Percentiles rank a stretch among this genome's conserved stretches.
Evolutionary conservation across 257 asterid genomes (phyloP).

Genomic region (Nicotiana attenuata): DNA sequence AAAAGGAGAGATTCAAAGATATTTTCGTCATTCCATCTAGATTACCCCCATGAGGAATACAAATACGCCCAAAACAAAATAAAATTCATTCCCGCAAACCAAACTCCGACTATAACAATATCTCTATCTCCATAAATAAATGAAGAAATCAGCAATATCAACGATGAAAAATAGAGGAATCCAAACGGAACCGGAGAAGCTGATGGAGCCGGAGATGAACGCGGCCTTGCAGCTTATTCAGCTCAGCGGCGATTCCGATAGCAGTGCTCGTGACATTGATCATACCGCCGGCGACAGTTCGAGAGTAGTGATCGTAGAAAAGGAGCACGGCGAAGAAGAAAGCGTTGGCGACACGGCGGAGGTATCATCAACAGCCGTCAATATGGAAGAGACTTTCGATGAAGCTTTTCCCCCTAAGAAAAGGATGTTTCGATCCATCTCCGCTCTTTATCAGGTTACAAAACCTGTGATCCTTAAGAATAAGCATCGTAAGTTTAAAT

Average conservation of each 20-base stretch:
- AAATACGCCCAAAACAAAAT: not conserved
- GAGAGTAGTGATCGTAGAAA: not conserved
- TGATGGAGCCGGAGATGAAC: constrained; percentile 54
- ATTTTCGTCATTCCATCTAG: not conserved
- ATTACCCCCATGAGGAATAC: not conserved
- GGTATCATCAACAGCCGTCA: constrained; percentile 20
- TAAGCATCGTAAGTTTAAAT: constrained; percentile 19
- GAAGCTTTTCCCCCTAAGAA: constrained; percentile 22
- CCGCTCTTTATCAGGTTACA: constrained; percentile 36
- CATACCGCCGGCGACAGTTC: constrained; percentile 3
- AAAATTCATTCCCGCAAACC: no score
- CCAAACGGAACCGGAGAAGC: constrained; percentile 24
- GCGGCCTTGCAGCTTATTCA: constrained; percentile 67
- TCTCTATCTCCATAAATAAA: constrained; percentile 5
- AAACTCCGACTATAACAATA: not conserved
- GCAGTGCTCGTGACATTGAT: not conserved
- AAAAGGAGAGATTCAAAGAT: not conserved
- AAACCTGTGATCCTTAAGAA: constrained; percentile 22
- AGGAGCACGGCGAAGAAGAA: constrained; percentile 25
- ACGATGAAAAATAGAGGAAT: constrained; percentile 10
- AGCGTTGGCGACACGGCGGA: constrained; percentile 46
- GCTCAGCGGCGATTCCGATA: constrained; percentile 48
- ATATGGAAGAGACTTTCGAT: constrained; percentile 12
- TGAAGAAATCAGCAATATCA: constrained; percentile 25
- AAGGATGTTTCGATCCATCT: constrained; percentile 44